Base-by-base conservation (phyloP, 2,329 filamentous ascomycete species). In the Capronia coronata region DNA sequence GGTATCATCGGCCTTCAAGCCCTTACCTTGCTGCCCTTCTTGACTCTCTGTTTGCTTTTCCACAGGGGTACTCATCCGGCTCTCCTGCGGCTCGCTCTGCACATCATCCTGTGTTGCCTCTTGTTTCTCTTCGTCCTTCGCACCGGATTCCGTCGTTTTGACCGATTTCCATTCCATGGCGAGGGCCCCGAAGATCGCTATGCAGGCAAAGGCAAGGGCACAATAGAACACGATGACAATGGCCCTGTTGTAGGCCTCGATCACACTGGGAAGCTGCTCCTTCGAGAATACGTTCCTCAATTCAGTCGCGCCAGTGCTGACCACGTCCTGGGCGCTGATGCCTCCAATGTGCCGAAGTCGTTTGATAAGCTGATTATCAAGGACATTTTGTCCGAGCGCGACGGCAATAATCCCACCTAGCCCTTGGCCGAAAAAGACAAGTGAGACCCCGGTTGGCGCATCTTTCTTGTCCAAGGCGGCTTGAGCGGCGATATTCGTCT, bases 111-210 rank as follows among this genome's bases (percentile, higher is more conserved):
- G 11, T 16, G 9, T 14, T 34, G 30, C 6, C 6, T 5, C 13
- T 16, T 34, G 30, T 16, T 2, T 34, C 30, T 34, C 30, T 13
- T 34, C 30, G 30, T 34, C 30, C 14, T 34, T 3, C 25, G 10
- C 25, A 6, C 6, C 25, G 6, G 25, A 10, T 27, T 27, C 10
- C 25, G 25, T 5, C 41, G 45, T 49, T 46, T 58, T 53, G 13
- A 61, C 46, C 9, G 35, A 59, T 34, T 37, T 21, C 59, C 59
- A 61, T 46, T 61, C 55, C 34, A 61, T 43, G 9, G 37, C 25
- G 2, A 54, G 30, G 7, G 48, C 39, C 6, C 54, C 52, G 2
- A 61, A 13, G n/a, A 60, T 41, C 11, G 46, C 39, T 7, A 55
- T 14, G 35, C 43, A 55, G 3, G 59, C 43, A 9, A 54, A 27